Percentiles rank a stretch among this genome's conserved stretches.
These are phyloP conservation scores for Aaosphaeria pasadenensis DNA, from an alignment of 2,329 filamentous ascomycete genomes.

Conservation along the genomic window DNA sequence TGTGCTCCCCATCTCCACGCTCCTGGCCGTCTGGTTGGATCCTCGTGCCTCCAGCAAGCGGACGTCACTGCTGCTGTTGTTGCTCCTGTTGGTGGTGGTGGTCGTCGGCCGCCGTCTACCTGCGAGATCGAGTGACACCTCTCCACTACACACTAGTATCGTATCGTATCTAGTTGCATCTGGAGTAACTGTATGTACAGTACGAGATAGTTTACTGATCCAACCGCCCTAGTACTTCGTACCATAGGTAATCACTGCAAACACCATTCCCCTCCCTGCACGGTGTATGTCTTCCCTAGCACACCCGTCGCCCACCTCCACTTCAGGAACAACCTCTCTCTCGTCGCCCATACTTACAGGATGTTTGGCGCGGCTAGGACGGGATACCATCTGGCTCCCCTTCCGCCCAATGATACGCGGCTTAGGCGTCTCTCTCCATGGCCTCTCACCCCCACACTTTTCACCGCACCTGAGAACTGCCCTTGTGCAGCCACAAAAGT, in stretches of 20 bases:
- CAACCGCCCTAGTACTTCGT: background rate
- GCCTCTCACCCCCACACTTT: constrained; percentile 8
- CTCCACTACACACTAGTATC: background rate
- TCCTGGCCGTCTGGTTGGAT: constrained; percentile 7
- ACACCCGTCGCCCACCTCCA: background rate
- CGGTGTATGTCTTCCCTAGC: background rate
- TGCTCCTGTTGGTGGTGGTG: background rate
- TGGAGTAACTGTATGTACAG: background rate
- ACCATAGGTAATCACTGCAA: background rate
- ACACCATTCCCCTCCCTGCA: background rate
- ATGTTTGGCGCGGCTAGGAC: background rate
- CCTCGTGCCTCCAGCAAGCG: constrained; percentile 1
- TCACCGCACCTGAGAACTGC: constrained; percentile 8
- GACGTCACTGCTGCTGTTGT: constrained; percentile 1
- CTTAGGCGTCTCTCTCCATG: constrained; percentile 21
- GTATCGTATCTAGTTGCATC: background rate
- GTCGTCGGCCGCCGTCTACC: background rate
- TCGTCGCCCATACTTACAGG: background rate
- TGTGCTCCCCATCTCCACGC: constrained; percentile 9
- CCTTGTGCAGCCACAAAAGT: constrained; percentile 28
- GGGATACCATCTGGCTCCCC: background rate
- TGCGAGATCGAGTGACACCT: constrained; percentile 7
- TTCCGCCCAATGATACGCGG: constrained; percentile 20
- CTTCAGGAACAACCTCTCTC: background rate
- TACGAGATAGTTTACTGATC: background rate